Conservation (phyloP, 176 grass and related monocot species). For the Elaeis guineensis region DNA sequence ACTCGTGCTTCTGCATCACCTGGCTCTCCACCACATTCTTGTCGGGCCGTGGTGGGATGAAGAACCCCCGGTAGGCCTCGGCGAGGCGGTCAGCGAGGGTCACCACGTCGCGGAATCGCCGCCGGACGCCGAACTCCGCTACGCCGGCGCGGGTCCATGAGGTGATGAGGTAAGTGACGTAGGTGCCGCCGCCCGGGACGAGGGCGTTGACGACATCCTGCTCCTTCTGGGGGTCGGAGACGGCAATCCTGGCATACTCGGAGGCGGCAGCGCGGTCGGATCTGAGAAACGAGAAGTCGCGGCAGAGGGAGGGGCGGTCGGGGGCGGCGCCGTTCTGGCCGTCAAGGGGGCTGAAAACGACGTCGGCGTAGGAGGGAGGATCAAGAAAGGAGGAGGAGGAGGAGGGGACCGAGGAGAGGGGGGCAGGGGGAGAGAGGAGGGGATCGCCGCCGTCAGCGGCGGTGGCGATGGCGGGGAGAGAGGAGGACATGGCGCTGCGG, state of each 20-base stretch:
- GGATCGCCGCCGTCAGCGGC: constrained; percentile 9
- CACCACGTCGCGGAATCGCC: constrained; percentile 93
- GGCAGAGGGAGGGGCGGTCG: neutral
- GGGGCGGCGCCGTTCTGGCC: constrained; percentile 26
- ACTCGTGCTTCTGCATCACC: constrained; percentile 92
- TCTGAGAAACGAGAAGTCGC: constrained; percentile 31
- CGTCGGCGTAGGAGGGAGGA: constrained; percentile 88
- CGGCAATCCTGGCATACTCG: constrained; percentile 53
- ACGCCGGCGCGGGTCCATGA: constrained; percentile 31
- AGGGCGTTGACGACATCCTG: constrained; percentile 58
- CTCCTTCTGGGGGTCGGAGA: constrained; percentile 68
- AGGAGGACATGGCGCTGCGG: constrained; percentile 35
- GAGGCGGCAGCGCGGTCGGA: constrained; percentile 35
- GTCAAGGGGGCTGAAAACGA: constrained; percentile 47
- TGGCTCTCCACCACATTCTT: constrained; percentile 91
- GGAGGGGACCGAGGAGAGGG: constrained; percentile 12
- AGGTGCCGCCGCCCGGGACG: constrained; percentile 47
- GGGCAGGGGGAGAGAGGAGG: constrained; percentile 37
- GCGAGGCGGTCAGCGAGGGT: constrained; percentile 87
- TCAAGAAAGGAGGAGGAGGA: constrained; percentile 74
- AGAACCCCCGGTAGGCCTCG: constrained; percentile 72
- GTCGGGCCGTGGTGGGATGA: constrained; percentile 81
- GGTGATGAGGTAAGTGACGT: constrained; percentile 75
- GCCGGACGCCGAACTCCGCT: constrained; percentile 41
- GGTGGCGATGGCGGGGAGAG: constrained; percentile 21